These are phyloP conservation scores for Eutrema japonicum DNA, from an alignment of 345 rosid genomes.

Conservation along the genomic window DNA sequence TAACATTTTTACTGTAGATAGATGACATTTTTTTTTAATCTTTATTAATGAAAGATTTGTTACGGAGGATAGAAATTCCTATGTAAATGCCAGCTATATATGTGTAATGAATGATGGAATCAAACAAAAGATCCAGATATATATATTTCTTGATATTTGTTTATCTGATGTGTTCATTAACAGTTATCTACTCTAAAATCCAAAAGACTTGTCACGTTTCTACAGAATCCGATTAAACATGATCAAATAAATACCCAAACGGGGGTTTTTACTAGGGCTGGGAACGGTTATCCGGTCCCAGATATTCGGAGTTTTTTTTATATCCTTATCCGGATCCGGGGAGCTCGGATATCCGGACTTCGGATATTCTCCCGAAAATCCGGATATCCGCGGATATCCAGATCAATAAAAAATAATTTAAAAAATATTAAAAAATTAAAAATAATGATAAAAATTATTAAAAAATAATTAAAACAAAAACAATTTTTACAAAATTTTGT, in stretches of 20 bases:
- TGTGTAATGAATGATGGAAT: neutral
- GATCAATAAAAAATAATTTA: too few species aligned
- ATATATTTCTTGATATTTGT: conserved; percentile 23
- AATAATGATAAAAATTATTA: too few species aligned
- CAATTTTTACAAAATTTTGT: too few species aligned
- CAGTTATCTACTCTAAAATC: neutral
- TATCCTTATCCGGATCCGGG: too few species aligned
- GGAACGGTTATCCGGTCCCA: too few species aligned
- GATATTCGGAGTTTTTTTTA: too few species aligned
- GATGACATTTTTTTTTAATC: conserved; percentile 1
- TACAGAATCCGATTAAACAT: conserved; percentile 20
- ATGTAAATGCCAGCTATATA: conserved; percentile 3
- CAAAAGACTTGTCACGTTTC: neutral
- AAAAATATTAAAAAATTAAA: too few species aligned
- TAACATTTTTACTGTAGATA: conserved; percentile 3
- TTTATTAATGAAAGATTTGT: conserved; percentile 18
- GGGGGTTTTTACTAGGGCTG: conserved; percentile 10
- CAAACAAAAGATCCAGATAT: neutral
- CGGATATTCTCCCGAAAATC: too few species aligned
- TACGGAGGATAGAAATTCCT: neutral
- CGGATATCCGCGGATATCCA: too few species aligned
- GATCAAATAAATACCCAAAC: conserved; percentile 17
- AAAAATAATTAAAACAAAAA: too few species aligned
- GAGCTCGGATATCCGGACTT: too few species aligned
- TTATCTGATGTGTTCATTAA: too few species aligned